Evolutionary conservation across 371 early-diverging fungal species (phyloP).

Genomic region (Mortierella sp.): DNA sequence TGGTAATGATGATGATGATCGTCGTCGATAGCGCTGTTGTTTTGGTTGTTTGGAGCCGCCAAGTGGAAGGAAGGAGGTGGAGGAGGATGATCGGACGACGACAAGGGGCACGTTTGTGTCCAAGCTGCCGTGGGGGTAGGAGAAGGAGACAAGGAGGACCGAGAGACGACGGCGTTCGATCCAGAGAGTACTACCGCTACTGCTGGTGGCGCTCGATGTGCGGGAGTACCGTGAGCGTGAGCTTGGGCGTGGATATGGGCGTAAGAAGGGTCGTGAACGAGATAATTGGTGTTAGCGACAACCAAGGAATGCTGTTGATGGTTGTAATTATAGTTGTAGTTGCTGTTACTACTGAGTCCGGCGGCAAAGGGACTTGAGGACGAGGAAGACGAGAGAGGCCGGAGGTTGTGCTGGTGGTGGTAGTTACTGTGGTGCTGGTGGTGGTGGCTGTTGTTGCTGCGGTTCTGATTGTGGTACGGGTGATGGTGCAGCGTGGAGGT

Average conservation of each 20-base stretch:
- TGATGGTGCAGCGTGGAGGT: constrained; percentile 10
- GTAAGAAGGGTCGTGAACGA: constrained; percentile 3
- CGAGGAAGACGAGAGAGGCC: background rate
- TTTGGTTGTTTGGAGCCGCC: background rate
- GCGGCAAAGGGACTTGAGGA: background rate
- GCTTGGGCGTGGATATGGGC: background rate
- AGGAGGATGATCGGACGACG: background rate
- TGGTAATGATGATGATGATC: background rate
- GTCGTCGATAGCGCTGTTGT: background rate
- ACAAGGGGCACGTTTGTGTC: background rate
- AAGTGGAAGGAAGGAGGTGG: background rate
- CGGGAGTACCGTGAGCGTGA: background rate
- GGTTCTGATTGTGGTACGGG: constrained; percentile 8
- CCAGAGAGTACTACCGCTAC: background rate
- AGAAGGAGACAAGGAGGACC: background rate
- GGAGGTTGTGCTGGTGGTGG: background rate
- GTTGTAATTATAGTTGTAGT: background rate
- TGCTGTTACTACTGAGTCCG: background rate
- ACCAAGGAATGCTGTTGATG: constrained; percentile 1
- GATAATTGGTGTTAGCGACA: background rate
- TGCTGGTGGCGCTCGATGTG: background rate
- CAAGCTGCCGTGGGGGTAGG: background rate
- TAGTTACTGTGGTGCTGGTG: background rate
- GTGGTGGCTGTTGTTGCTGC: background rate
- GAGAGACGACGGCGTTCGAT: constrained; percentile 11